phyloP scores from a whole-genome alignment of 257 asterid genomes.

The Misopates orontium region DNA sequence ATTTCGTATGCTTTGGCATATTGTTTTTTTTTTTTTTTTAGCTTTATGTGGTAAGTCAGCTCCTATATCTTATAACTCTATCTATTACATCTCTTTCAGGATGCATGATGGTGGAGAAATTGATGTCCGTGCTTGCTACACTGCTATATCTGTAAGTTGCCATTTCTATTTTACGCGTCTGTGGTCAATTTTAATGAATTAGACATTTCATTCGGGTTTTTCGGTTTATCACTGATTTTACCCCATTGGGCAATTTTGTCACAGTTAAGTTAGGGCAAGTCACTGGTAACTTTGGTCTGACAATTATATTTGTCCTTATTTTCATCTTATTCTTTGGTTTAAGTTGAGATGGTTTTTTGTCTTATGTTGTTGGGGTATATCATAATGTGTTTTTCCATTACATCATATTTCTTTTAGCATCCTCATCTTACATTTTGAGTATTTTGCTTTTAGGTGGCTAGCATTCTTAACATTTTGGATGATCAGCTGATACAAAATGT shows the following conservation, averaged over 20 bases:
- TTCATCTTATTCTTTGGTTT: not conserved
- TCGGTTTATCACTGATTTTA: not conserved
- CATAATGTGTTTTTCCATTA: not conserved
- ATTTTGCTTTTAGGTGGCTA: conserved; percentile 70
- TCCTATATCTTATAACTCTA: conserved; percentile 21
- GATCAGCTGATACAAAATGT: conserved; percentile 61
- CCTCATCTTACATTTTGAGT: conserved; percentile 26
- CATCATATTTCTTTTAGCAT: conserved; percentile 16
- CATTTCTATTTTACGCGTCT: conserved; percentile 10
- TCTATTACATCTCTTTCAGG: conserved; percentile 38
- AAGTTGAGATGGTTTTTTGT: not conserved
- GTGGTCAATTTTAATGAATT: not conserved
- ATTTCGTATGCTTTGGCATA: conserved; percentile 1
- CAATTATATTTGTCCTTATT: not conserved
- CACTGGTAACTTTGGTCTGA: not conserved
- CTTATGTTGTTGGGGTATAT: not conserved
- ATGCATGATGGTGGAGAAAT: conserved; percentile 99
- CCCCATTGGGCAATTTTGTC: not conserved
- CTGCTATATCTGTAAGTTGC: conserved; percentile 88
- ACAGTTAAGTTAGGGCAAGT: conserved; percentile 1
- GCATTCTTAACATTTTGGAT: conserved; percentile 84
- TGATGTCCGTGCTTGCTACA: conserved; percentile 97
- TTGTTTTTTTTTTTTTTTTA: conserved; percentile 7
- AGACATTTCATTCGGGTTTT: not conserved
- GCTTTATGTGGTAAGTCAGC: not conserved